Conservation (phyloP, 2,329 filamentous ascomycete species). For the Pestalotiopsis sp. region DNA sequence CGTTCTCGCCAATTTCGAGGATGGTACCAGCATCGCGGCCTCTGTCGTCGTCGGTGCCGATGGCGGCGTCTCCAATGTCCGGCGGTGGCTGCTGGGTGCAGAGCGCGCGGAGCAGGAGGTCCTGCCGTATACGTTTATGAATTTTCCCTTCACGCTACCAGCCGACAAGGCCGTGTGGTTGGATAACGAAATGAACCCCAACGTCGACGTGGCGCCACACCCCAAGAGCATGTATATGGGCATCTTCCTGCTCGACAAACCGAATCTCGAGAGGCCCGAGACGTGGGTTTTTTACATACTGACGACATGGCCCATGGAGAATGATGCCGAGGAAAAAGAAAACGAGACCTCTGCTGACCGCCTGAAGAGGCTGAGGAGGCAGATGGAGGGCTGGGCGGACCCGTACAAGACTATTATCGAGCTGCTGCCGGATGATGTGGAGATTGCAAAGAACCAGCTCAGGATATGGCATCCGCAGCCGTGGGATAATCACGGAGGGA, state of each 20-base stretch:
- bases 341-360: background rate
- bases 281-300: constrained; percentile 17
- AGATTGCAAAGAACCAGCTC: constrained; percentile 11
- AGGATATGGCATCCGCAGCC: constrained; percentile 16
- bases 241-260: constrained; percentile 18
- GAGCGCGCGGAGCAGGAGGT: constrained; percentile 11
- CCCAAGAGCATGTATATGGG: constrained; percentile 18
- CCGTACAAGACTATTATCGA: constrained; percentile 17
- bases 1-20: constrained; percentile 11
- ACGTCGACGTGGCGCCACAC: constrained; percentile 16
- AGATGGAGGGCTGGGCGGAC: constrained; percentile 17
- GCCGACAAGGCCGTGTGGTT: constrained; percentile 3
- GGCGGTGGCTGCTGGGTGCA: constrained; percentile 14
- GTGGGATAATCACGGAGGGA: constrained; percentile 15
- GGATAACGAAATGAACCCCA: constrained; percentile 14
- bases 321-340: background rate
- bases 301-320: constrained; percentile 12
- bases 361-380: constrained; percentile 11
- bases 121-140: constrained; percentile 16
- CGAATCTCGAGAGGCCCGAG: constrained; percentile 14
- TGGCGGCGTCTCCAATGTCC: constrained; percentile 14
- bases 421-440: constrained; percentile 14
- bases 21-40: background rate
- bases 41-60: background rate
- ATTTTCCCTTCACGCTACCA: constrained; percentile 15